These are phyloP conservation scores for Cryoendolithus antarcticus DNA, from an alignment of 2,329 filamentous ascomycete genomes.

Conservation along the genomic window DNA sequence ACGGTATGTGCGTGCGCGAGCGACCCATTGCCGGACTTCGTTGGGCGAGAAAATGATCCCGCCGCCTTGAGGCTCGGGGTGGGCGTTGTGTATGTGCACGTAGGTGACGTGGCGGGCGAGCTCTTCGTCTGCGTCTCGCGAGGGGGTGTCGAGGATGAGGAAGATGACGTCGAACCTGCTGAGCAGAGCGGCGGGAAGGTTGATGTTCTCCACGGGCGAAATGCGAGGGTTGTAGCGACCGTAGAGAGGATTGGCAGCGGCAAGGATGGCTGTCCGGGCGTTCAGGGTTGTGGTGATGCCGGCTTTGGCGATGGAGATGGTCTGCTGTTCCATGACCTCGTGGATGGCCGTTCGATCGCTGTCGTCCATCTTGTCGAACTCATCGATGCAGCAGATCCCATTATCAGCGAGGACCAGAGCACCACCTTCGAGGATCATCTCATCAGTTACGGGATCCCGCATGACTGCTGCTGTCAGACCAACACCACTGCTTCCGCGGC, in stretches of 20 bases:
- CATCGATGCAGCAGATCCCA: slow-evolving; percentile 75
- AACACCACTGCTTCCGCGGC: slow-evolving; percentile 68
- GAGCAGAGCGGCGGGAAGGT: slow-evolving; percentile 89
- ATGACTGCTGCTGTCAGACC: slow-evolving; percentile 74
- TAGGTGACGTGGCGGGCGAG: slow-evolving; percentile 90
- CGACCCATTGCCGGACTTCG: slow-evolving; percentile 92
- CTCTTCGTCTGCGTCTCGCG: slow-evolving; percentile 79
- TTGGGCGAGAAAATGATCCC: slow-evolving; percentile 77
- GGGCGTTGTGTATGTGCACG: slow-evolving; percentile 92
- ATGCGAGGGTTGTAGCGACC: slow-evolving; percentile 96
- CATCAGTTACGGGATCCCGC: slow-evolving; percentile 71
- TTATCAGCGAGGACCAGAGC: slow-evolving; percentile 71
- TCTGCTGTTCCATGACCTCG: slow-evolving; percentile 83
- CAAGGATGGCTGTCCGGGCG: slow-evolving; percentile 71
- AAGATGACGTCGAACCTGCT: slow-evolving; percentile 97
- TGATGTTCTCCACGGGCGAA: slow-evolving; percentile 97
- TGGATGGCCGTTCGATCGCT: slow-evolving; percentile 71
- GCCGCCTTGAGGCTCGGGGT: slow-evolving; percentile 58
- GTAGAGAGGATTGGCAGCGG: slow-evolving; percentile 92
- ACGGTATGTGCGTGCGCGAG: slow-evolving; percentile 78
- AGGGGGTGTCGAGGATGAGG: slow-evolving; percentile 87
- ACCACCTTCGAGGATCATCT: slow-evolving; percentile 73
- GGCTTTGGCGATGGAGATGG: slow-evolving; percentile 77
- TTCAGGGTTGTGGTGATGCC: slow-evolving; percentile 96
- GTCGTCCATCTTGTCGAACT: slow-evolving; percentile 85